Evolutionary conservation across 805 yeast genomes (phyloP).

Genomic region (Schwanniomyces vanrijiae): DNA sequence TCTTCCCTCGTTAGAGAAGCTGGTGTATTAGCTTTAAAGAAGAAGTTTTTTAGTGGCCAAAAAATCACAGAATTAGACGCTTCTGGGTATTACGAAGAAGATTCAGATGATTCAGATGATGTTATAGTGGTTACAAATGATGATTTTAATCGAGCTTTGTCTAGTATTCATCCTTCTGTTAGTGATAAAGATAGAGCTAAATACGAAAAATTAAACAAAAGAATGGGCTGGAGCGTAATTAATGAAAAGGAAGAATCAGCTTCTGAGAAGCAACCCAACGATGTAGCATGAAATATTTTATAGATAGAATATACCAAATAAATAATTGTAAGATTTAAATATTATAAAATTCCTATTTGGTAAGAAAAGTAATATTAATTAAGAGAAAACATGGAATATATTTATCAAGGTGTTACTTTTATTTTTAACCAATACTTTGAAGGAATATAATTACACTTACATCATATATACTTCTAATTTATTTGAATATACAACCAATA

Average conservation of each 20-base stretch:
- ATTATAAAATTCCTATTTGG: background rate
- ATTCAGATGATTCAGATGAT: slow-evolving; percentile 16
- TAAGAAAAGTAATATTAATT: no score
- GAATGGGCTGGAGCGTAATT: slow-evolving; percentile 67
- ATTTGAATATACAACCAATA: no score
- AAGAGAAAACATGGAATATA: no score
- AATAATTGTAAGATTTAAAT: background rate
- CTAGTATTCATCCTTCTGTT: slow-evolving; percentile 83
- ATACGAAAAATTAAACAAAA: slow-evolving; percentile 71
- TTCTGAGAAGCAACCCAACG: background rate
- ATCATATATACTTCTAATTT: no score
- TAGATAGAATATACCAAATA: background rate
- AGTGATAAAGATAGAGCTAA: slow-evolving; percentile 78
- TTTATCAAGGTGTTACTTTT: no score
- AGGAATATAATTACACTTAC: no score
- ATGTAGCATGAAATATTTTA: background rate
- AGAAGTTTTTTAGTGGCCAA: slow-evolving; percentile 56
- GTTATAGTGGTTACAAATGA: slow-evolving; percentile 54
- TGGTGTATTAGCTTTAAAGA: slow-evolving; percentile 83
- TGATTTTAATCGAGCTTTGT: slow-evolving; percentile 74
- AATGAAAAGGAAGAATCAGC: slow-evolving; percentile 20
- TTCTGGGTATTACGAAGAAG: slow-evolving; percentile 34
- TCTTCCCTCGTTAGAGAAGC: slow-evolving; percentile 92
- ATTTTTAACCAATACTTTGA: no score
- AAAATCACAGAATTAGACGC: slow-evolving; percentile 38